phyloP scores from a whole-genome alignment of 768 basidiomycete species.

The Amanita muscaria region DNA sequence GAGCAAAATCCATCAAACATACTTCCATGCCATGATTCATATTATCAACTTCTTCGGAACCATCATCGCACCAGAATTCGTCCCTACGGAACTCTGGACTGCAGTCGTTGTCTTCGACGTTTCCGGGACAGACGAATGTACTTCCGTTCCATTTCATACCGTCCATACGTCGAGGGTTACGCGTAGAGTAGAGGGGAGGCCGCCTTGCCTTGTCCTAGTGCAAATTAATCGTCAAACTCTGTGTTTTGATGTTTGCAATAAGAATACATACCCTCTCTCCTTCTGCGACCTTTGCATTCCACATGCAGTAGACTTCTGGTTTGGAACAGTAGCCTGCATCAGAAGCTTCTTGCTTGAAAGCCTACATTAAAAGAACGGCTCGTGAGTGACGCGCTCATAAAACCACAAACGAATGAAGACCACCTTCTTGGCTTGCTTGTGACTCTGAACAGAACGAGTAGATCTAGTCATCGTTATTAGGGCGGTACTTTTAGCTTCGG shows the following conservation, averaged over 20 bases:
- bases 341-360: too few species aligned
- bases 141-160: constrained; percentile 3
- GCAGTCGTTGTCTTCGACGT: background rate
- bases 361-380: background rate
- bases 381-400: background rate
- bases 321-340: too few species aligned
- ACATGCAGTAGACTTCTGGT: too few species aligned
- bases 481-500: too few species aligned
- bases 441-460: constrained; percentile 1
- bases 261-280: background rate
- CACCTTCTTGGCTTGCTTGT: constrained; percentile 7
- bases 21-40: background rate
- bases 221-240: too few species aligned
- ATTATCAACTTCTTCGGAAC: background rate
- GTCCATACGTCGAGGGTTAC: constrained; percentile 8
- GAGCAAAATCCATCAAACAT: constrained; percentile 6
- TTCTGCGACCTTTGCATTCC: too few species aligned
- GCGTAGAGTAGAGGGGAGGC: constrained; percentile 1
- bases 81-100: too few species aligned
- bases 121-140: background rate
- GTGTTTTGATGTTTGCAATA: background rate
- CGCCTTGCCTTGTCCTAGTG: constrained; percentile 1
- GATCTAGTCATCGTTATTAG: constrained; percentile 3
- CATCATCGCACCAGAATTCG: background rate
- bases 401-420: background rate